phyloP scores from a whole-genome alignment of 2,329 filamentous ascomycete species.

The Colletotrichum trifolii region DNA sequence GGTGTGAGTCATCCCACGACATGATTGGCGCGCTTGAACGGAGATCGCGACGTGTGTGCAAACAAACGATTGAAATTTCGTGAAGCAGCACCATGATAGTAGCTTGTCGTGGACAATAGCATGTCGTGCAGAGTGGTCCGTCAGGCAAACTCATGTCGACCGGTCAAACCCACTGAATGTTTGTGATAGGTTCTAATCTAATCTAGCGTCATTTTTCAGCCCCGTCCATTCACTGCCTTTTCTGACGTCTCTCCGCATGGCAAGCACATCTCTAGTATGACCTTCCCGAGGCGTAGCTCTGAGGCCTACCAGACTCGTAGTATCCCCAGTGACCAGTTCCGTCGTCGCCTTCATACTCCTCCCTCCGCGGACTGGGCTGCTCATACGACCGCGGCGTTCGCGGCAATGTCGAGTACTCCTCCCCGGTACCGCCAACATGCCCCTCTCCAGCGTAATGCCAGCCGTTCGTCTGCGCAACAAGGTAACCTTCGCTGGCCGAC shows the following conservation, averaged over 20 bases:
- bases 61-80: too few species aligned
- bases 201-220: not conserved
- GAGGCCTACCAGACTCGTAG: slow-evolving; percentile 19
- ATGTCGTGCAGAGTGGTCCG: too few species aligned
- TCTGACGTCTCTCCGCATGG: not conserved
- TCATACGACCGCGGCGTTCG: slow-evolving; percentile 17
- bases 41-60: too few species aligned
- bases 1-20: too few species aligned
- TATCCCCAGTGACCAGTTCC: slow-evolving; percentile 6
- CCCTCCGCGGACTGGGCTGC: slow-evolving; percentile 17
- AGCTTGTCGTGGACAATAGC: too few species aligned
- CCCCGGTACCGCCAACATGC: slow-evolving; percentile 6
- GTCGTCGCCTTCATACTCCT: slow-evolving; percentile 12
- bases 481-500: slow-evolving; percentile 26
- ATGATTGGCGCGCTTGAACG: too few species aligned
- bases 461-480: slow-evolving; percentile 12
- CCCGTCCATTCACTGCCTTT: not conserved
- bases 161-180: slow-evolving; percentile 1
- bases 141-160: too few species aligned
- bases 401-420: slow-evolving; percentile 26
- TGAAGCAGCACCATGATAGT: too few species aligned
- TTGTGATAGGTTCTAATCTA: slow-evolving; percentile 3
- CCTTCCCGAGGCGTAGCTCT: slow-evolving; percentile 29
- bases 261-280: slow-evolving; percentile 8
- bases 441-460: slow-evolving; percentile 26